These are phyloP conservation scores for Monilinia vaccinii-corymbosi DNA, from an alignment of 2,329 filamentous ascomycete species.

Conservation along the genomic window DNA sequence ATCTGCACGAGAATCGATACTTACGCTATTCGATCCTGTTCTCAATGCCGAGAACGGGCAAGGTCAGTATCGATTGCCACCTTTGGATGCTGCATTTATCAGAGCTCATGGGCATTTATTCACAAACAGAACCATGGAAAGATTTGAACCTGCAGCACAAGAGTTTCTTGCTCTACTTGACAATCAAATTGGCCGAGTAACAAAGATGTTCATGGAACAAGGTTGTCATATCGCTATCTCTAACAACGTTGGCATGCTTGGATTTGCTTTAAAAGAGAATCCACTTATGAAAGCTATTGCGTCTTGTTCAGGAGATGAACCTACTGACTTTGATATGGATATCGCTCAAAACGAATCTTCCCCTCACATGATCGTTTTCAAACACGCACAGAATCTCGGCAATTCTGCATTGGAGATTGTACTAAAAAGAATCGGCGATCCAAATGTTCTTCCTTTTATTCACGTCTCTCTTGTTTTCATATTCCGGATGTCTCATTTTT, in stretches of 20 bases:
- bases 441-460: conserved; percentile 19
- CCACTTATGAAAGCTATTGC: conserved; percentile 21
- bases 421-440: conserved; percentile 18
- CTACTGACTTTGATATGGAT: conserved; percentile 12
- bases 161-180: conserved; percentile 48
- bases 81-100: conserved; percentile 53
- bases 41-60: conserved; percentile 33
- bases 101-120: conserved; percentile 58
- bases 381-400: conserved; percentile 13
- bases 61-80: conserved; percentile 31
- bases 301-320: conserved; percentile 1
- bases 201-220: conserved; percentile 36
- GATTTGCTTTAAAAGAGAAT: conserved; percentile 26
- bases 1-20: conserved; percentile 59
- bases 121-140: conserved; percentile 38
- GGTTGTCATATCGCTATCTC: conserved; percentile 49
- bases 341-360: conserved; percentile 1
- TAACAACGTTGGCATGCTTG: conserved; percentile 27
- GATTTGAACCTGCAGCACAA: conserved; percentile 36
- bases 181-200: conserved; percentile 44
- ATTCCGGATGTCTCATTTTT: conserved; percentile 12
- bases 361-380: conserved; percentile 9
- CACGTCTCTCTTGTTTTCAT: conserved; percentile 21
- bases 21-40: conserved; percentile 58
- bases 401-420: conserved; percentile 14